Conservation (phyloP, 148 eudicot species). For the Limonium bicolor region DNA sequence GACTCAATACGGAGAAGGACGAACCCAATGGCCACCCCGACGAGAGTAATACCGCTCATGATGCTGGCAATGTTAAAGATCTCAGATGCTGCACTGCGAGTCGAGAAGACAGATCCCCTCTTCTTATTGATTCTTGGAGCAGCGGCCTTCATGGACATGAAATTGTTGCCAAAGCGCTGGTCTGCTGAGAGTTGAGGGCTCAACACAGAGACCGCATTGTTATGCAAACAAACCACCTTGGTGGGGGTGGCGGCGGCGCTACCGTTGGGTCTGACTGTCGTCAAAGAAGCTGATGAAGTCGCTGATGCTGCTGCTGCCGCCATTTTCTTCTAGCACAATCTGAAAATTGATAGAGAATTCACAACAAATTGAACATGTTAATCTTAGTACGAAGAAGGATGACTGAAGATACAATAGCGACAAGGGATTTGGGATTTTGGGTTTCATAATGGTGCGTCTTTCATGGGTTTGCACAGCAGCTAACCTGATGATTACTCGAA, state of each 20-base stretch:
- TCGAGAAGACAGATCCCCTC: constrained; percentile 20
- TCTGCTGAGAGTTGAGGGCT: constrained; percentile 16
- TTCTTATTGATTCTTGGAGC: constrained; percentile 1
- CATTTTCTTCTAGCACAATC: too few relatives aligned
- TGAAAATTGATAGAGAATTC: too few relatives aligned
- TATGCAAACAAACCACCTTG: constrained; percentile 16
- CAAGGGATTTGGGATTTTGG: too few relatives aligned
- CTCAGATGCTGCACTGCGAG: constrained; percentile 33
- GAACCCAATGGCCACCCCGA: constrained; percentile 47
- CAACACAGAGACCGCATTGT: constrained; percentile 16
- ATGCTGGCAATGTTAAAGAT: constrained; percentile 42
- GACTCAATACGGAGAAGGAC: constrained; percentile 40
- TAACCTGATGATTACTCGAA: too few relatives aligned
- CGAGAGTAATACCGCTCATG: constrained; percentile 35
- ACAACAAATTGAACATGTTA: too few relatives aligned
- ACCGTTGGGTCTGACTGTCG: constrained; percentile 2
- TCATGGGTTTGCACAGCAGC: too few relatives aligned
- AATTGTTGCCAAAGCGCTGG: constrained; percentile 24
- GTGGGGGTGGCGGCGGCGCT: constrained; percentile 2
- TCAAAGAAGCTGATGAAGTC: neutral
- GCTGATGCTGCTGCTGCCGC: constrained; percentile 19
- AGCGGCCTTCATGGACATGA: constrained; percentile 14
- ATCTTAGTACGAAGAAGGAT: too few relatives aligned
- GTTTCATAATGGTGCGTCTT: too few relatives aligned
- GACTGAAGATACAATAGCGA: too few relatives aligned